Percentiles rank a stretch among this genome's conserved stretches.
Evolutionary conservation across 495 filamentous ascomycete species (phyloP).

Genomic region (Staphylotrichum longicolle): DNA sequence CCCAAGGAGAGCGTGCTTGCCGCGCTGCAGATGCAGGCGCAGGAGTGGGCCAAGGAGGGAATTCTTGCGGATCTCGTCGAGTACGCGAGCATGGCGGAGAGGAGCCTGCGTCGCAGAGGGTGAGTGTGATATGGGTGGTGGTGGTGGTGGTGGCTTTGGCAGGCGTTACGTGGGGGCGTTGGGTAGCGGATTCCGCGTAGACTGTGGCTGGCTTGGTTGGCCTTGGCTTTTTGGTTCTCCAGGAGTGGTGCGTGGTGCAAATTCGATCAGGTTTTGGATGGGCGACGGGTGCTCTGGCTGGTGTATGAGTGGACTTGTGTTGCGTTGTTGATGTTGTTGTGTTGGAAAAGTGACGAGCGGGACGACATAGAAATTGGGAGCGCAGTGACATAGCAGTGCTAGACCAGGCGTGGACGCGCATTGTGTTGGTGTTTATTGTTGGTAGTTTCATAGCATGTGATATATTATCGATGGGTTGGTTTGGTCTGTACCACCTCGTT

Average conservation of each 20-base stretch:
- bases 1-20: conserved; percentile 67
- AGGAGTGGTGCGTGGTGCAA: not conserved
- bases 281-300: not conserved
- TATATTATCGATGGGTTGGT: conserved; percentile 3
- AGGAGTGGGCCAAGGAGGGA: conserved; percentile 52
- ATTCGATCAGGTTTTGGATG: not conserved
- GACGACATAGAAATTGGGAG: conserved; percentile 11
- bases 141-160: no score
- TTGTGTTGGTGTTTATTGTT: not conserved
- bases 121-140: not conserved
- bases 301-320: conserved; percentile 1
- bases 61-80: conserved; percentile 71
- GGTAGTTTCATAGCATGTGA: conserved; percentile 13
- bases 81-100: conserved; percentile 63
- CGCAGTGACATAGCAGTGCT: not conserved
- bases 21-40: conserved; percentile 59
- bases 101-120: conserved; percentile 9
- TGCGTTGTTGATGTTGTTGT: conserved; percentile 3
- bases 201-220: not conserved
- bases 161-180: not conserved
- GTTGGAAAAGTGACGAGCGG: conserved; percentile 14
- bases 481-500: not conserved
- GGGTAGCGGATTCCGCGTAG: conserved; percentile 1
- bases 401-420: conserved; percentile 1
- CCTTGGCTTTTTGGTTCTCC: not conserved